Conservation (phyloP, 2,329 filamentous ascomycete species). For the Pseudopithomyces maydicus region DNA sequence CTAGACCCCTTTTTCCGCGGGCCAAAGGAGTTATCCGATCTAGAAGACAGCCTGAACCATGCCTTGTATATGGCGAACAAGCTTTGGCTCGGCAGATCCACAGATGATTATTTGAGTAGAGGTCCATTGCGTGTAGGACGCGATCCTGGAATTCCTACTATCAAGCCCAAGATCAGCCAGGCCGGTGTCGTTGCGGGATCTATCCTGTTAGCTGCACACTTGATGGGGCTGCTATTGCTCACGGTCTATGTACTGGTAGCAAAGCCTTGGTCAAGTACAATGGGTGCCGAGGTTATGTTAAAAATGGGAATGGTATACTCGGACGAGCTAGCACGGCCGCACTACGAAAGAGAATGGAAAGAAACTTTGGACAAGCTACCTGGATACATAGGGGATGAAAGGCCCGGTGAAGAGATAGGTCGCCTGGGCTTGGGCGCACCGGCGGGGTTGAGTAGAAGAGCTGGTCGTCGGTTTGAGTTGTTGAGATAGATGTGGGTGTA, state of each 20-base stretch:
- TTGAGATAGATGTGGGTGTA: not conserved
- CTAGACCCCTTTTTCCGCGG: not conserved
- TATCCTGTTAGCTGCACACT: slow-evolving; percentile 11
- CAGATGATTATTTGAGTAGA: not conserved
- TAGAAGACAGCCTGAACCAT: not conserved
- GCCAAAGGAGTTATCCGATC: too few relatives aligned
- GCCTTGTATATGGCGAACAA: slow-evolving; percentile 12
- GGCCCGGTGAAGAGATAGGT: slow-evolving; percentile 2
- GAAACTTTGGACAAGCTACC: slow-evolving; percentile 1
- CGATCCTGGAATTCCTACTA: slow-evolving; percentile 4
- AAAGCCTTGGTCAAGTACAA: slow-evolving; percentile 5
- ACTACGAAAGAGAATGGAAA: slow-evolving; percentile 2
- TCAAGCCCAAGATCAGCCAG: slow-evolving; percentile 10
- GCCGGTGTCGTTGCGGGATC: slow-evolving; percentile 9
- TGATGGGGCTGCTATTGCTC: slow-evolving; percentile 12
- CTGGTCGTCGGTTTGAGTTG: slow-evolving; percentile 4
- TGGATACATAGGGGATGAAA: slow-evolving; percentile 16
- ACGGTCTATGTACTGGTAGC: not conserved
- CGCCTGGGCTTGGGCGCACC: slow-evolving; percentile 10
- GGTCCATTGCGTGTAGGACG: not conserved
- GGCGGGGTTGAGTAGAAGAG: not conserved
- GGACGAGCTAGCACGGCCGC: slow-evolving; percentile 1
- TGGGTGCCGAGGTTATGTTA: slow-evolving; percentile 15
- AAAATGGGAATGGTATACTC: slow-evolving; percentile 12
- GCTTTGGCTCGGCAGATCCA: not conserved